phyloP scores from a whole-genome alignment of 2,329 filamentous ascomycete species.

The Aphanocladium album region DNA sequence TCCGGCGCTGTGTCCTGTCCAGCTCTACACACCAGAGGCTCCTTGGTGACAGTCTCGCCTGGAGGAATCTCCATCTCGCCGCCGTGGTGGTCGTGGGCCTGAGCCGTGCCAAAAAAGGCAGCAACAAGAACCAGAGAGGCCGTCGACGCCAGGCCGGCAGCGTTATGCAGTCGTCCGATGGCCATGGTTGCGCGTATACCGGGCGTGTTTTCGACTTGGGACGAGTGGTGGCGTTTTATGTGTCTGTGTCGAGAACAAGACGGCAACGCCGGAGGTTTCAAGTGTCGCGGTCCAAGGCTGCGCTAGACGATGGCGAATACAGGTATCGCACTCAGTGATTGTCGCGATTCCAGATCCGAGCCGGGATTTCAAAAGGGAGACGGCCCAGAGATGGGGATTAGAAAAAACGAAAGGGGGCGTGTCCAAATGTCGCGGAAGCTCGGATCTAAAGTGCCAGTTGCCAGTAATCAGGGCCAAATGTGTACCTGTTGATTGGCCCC shows the following conservation, averaged over 20 bases:
- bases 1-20: neutral
- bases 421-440: neutral
- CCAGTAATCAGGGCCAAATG: conserved; percentile 4
- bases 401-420: neutral
- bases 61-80: conserved; percentile 54
- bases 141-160: neutral
- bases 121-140: neutral
- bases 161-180: neutral
- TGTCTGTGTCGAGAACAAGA: neutral
- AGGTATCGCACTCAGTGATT: neutral
- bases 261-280: neutral
- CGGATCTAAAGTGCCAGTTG: neutral
- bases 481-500: conserved; percentile 3
- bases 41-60: conserved; percentile 62
- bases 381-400: neutral
- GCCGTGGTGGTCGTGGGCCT: conserved; percentile 46
- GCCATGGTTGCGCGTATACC: neutral
- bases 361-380: neutral
- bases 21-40: conserved; percentile 60
- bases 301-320: neutral
- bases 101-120: conserved; percentile 19
- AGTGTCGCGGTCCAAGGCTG: neutral
- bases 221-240: neutral
- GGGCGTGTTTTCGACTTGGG: neutral
- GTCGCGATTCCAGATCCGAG: neutral